A percentile compares a stretch with the other conserved stretches of the same genome.
These are phyloP conservation scores for Sporothrix humicola DNA, from an alignment of 2,329 filamentous ascomycete genomes.

Conservation along the genomic window DNA sequence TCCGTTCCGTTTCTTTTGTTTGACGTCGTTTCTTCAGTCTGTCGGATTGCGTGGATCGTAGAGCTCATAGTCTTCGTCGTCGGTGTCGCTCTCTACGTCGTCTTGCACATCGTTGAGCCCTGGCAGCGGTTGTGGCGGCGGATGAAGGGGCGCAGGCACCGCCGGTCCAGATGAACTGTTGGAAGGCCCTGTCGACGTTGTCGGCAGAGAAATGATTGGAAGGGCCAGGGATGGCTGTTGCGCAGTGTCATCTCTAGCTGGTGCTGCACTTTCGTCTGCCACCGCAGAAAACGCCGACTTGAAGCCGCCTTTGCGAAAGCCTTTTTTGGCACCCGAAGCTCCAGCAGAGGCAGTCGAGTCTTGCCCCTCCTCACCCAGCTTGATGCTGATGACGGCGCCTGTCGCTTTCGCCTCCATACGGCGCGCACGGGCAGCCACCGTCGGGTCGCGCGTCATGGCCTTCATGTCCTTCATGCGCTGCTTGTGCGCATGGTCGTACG, in stretches of 20 bases:
- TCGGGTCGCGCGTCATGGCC: slow-evolving; percentile 76
- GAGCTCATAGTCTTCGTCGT: slow-evolving; percentile 73
- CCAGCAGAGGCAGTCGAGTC: slow-evolving; percentile 37
- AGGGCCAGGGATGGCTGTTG: slow-evolving; percentile 34
- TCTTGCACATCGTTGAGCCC: not conserved
- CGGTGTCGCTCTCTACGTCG: slow-evolving; percentile 63
- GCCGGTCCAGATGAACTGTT: not conserved
- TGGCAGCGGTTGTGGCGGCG: slow-evolving; percentile 1
- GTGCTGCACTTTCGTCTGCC: slow-evolving; percentile 47
- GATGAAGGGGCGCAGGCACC: not conserved
- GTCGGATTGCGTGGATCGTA: slow-evolving; percentile 68
- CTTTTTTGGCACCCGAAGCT: slow-evolving; percentile 64
- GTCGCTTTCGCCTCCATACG: slow-evolving; percentile 70
- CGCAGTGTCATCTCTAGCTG: slow-evolving; percentile 39
- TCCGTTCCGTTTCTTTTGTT: not conserved
- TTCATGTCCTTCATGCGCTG: slow-evolving; percentile 90
- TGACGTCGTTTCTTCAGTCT: slow-evolving; percentile 52
- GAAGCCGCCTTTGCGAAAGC: slow-evolving; percentile 85
- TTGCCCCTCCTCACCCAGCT: slow-evolving; percentile 52
- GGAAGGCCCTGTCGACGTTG: not conserved
- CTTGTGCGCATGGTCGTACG: slow-evolving; percentile 95
- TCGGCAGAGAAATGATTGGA: slow-evolving; percentile 11
- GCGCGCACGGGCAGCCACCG: slow-evolving; percentile 67
- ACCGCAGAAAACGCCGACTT: slow-evolving; percentile 74
- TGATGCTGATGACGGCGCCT: slow-evolving; percentile 71